phyloP scores from a whole-genome alignment of 352 stramenopile genomes.

The Globisporangium abappressorium region DNA sequence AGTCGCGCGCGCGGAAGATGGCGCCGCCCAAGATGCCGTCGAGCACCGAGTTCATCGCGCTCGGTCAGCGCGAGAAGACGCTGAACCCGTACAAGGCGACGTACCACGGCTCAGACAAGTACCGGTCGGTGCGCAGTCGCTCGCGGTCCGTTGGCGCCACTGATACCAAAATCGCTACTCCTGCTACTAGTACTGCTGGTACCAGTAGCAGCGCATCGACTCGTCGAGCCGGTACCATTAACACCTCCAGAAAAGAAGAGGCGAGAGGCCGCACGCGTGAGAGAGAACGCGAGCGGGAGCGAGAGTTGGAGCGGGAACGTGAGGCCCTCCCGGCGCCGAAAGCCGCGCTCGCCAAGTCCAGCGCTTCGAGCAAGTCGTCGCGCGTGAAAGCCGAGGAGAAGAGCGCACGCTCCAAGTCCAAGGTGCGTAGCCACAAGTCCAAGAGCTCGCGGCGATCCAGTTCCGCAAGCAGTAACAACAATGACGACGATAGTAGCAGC shows the following conservation, averaged over 20 bases:
- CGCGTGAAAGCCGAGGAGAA: constrained; percentile 19
- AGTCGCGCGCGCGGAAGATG: constrained; percentile 35
- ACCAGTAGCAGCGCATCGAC: constrained; percentile 1
- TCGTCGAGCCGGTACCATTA: not conserved
- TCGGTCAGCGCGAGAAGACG: constrained; percentile 32
- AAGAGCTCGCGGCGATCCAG: not conserved
- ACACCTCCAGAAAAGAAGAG: not conserved
- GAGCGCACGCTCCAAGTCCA: constrained; percentile 48
- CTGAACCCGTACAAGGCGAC: constrained; percentile 24
- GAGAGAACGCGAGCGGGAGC: not conserved
- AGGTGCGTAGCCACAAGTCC: constrained; percentile 16
- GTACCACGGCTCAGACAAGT: constrained; percentile 33
- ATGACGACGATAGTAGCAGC: not conserved
- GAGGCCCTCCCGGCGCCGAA: constrained; percentile 13
- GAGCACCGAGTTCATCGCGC: constrained; percentile 44
- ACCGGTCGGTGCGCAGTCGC: constrained; percentile 16
- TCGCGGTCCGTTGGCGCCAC: constrained; percentile 25
- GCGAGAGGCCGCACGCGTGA: not conserved
- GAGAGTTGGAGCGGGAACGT: constrained; percentile 11
- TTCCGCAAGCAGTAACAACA: not conserved
- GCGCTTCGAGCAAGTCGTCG: not conserved
- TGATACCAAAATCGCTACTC: not conserved
- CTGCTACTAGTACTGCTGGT: not conserved
- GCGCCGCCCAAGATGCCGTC: constrained; percentile 19
- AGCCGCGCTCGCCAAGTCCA: constrained; percentile 5